Evolutionary conservation across 2,329 filamentous ascomycete species (phyloP).

Genomic region (Metarhizium album): DNA sequence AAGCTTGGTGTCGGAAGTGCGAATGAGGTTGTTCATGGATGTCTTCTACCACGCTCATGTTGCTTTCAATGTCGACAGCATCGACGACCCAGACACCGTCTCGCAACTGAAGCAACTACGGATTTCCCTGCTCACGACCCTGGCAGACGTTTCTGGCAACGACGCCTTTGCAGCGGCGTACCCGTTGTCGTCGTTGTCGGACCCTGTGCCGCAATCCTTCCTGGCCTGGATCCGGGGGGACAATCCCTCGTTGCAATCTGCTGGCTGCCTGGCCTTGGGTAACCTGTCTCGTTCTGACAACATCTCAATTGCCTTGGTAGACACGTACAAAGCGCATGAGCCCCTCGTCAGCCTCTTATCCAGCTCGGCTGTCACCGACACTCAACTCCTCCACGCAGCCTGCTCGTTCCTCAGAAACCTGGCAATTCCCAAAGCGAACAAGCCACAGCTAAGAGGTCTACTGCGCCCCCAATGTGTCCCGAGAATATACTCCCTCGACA

Average conservation of each 20-base stretch:
- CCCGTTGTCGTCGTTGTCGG: conserved; percentile 32
- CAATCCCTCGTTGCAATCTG: conserved; percentile 38
- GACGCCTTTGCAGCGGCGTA: conserved; percentile 33
- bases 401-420: conserved; percentile 56
- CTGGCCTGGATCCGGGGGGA: conserved; percentile 34
- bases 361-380: conserved; percentile 27
- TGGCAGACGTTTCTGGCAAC: conserved; percentile 43
- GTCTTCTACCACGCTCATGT: conserved; percentile 38
- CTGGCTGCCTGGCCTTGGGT: conserved; percentile 49
- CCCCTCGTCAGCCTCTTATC: conserved; percentile 36
- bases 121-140: conserved; percentile 36
- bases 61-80: conserved; percentile 25
- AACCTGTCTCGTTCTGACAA: conserved; percentile 51
- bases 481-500: conserved; percentile 41
- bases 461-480: conserved; percentile 37
- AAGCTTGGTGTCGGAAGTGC: conserved; percentile 29
- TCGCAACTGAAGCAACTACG: conserved; percentile 36
- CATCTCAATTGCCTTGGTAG: conserved; percentile 39
- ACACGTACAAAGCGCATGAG: conserved; percentile 26
- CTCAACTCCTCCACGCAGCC: conserved; percentile 44
- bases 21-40: conserved; percentile 33
- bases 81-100: conserved; percentile 35
- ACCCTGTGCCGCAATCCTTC: conserved; percentile 30
- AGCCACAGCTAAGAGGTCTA: conserved; percentile 36
- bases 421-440: conserved; percentile 46